Evolutionary conservation across 805 yeast species (phyloP), one percentile per base, ranked within the genome.

Genomic region (Candida xiaguanensis): DNA sequence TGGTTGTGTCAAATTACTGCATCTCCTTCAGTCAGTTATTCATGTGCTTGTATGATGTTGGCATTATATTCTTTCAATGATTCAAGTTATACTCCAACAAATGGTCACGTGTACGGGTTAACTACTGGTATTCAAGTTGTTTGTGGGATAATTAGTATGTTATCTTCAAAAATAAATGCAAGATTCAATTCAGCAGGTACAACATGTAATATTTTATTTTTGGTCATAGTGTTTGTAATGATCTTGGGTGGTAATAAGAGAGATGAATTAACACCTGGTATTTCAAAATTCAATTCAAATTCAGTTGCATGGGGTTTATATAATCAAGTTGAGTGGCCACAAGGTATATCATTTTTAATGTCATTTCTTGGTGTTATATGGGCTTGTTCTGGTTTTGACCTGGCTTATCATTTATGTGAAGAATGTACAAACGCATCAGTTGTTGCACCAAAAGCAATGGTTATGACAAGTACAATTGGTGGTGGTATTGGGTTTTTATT

Each of bases 341-440:
- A 67, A 36, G 85, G 85, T 40, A 65, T 79, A 36, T 72, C 81
- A 19, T 64, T 77, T 50, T 56, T 80, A 41, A 67, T 77, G 69
- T 65, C 78, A 4, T 78, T 78, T 57, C 55, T 77, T 51, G 79
- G 82, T n/a, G 80, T 74, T 26, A 75, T 77, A 42, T 78, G 83
- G 83, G 77, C 82, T 27, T 80, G 82, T 86, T 73, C 82, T 32
- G 88, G 87, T 17, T 83, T 79, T 52, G 88, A 82, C 53, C 77
- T 85, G 16, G 85, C 88, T 0, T 82, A 81, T 65, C 88, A 83
- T 51, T 63, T 82, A 44, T 71, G 85, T n/a, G 90, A 82, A 59
- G 89, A 82, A 51, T 76, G 82, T 48, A 61, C 79, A 36, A 80
- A 81, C 52, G 84, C 86, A 5, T 63, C 75, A 25, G 59, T 65